A percentile compares a stretch with the other conserved stretches of the same genome.
Conservation (phyloP, 345 rosid genomes). For the Citrus medica region DNA sequence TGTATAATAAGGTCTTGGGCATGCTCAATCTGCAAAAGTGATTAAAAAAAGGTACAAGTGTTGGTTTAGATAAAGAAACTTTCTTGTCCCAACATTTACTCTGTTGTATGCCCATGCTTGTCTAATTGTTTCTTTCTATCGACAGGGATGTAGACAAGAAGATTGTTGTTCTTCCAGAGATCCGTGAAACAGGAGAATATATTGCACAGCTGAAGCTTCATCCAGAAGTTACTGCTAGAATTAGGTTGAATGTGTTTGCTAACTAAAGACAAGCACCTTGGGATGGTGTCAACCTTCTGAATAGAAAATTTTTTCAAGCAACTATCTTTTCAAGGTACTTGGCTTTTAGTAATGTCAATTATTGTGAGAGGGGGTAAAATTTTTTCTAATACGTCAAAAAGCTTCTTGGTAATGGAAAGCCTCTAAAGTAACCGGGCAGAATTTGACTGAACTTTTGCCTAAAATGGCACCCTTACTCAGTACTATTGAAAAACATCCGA, state of each 20-base stretch:
- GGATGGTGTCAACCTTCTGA: background rate
- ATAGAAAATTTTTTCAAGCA: background rate
- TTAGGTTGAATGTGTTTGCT: constrained; percentile 73
- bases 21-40: background rate
- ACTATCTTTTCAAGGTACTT: constrained; percentile 23
- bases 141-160: constrained; percentile 88
- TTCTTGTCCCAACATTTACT: background rate
- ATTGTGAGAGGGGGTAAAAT: background rate
- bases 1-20: background rate
- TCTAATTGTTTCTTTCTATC: constrained; percentile 9
- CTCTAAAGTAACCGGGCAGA: background rate
- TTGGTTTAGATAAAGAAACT: background rate
- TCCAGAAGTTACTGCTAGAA: constrained; percentile 83
- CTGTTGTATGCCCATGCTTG: background rate
- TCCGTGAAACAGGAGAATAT: constrained; percentile 90
- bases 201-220: constrained; percentile 91
- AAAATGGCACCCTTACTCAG: background rate
- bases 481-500: background rate
- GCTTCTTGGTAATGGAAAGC: background rate
- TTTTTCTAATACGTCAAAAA: background rate
- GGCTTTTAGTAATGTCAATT: constrained; percentile 3
- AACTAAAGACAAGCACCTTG: constrained; percentile 40
- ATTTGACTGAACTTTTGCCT: background rate
- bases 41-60: background rate
- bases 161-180: constrained; percentile 73